phyloP scores from a whole-genome alignment of 306 rosid species.

The Comarum palustre region DNA sequence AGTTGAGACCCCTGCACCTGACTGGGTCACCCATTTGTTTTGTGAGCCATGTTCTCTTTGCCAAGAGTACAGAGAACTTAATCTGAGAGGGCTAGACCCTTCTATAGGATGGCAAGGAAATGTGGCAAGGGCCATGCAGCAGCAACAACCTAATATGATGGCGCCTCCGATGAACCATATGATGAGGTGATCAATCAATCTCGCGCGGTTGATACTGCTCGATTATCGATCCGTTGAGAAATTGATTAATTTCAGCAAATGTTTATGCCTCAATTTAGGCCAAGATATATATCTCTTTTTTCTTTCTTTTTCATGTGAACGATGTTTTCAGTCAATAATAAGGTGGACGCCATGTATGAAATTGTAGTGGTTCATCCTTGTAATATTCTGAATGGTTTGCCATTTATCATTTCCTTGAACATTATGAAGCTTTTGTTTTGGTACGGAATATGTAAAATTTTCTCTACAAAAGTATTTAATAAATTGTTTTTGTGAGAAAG shows the following conservation, averaged over 20 bases:
- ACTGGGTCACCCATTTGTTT: slow-evolving; percentile 17
- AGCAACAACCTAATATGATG: slow-evolving; percentile 11
- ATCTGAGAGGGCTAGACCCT: slow-evolving; percentile 22
- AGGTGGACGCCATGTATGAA: neutral
- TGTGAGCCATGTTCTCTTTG: slow-evolving; percentile 17
- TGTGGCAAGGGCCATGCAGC: slow-evolving; percentile 8
- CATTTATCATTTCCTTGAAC: neutral
- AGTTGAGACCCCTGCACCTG: slow-evolving; percentile 22
- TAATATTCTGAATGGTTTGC: neutral
- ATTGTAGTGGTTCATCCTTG: neutral
- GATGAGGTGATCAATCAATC: slow-evolving; percentile 3
- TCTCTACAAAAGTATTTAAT: too few species aligned
- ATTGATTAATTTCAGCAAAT: neutral
- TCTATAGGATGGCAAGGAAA: slow-evolving; percentile 24
- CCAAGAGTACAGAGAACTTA: slow-evolving; percentile 26
- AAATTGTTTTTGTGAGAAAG: too few species aligned
- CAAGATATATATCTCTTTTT: neutral
- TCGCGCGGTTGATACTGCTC: neutral
- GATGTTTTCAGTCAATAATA: neutral
- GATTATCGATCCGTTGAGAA: neutral
- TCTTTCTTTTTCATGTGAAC: neutral
- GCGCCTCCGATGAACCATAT: slow-evolving; percentile 5
- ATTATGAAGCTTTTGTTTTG: neutral
- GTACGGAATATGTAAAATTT: neutral
- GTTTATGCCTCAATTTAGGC: slow-evolving; percentile 2